These are phyloP conservation scores for Agaricus sinodeliciosus DNA, from an alignment of 768 basidiomycete species.

Conservation along the genomic window DNA sequence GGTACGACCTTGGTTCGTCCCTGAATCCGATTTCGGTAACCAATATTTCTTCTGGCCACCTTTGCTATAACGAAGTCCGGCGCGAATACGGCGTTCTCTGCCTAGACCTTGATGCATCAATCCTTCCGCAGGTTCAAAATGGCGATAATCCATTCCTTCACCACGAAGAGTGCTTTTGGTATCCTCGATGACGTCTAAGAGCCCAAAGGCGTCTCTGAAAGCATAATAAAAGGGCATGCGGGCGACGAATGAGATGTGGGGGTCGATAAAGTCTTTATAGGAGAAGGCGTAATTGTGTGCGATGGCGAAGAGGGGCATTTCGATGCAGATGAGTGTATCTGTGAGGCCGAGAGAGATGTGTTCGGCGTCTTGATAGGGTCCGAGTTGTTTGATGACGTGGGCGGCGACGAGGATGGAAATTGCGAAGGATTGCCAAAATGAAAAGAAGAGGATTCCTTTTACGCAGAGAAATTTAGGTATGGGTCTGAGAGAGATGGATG, in stretches of 20 bases:
- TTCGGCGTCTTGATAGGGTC: slow-evolving; percentile 82
- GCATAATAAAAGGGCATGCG: slow-evolving; percentile 89
- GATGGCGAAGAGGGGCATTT: slow-evolving; percentile 96
- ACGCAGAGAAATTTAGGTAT: slow-evolving; percentile 98
- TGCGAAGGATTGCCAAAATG: slow-evolving; percentile 92
- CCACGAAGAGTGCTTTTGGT: slow-evolving; percentile 76
- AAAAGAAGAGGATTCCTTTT: slow-evolving; percentile 97
- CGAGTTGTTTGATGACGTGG: slow-evolving; percentile 67
- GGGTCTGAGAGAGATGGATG: slow-evolving; percentile 41
- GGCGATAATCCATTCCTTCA: slow-evolving; percentile 90
- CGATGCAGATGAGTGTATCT: slow-evolving; percentile 88
- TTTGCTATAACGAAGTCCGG: slow-evolving; percentile 85
- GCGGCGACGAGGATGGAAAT: slow-evolving; percentile 88
- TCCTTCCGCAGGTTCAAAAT: slow-evolving; percentile 94
- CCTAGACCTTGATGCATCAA: slow-evolving; percentile 87
- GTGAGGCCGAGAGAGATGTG: slow-evolving; percentile 88
- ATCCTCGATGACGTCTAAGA: slow-evolving; percentile 85
- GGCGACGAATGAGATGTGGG: slow-evolving; percentile 55
- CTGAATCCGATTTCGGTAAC: slow-evolving; percentile 64
- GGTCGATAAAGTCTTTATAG: slow-evolving; percentile 77
- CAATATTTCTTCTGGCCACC: slow-evolving; percentile 96
- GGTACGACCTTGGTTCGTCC: slow-evolving; percentile 28
- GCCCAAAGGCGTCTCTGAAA: slow-evolving; percentile 80
- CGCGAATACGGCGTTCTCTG: slow-evolving; percentile 79
- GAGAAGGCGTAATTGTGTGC: slow-evolving; percentile 96